Evolutionary conservation across 768 basidiomycete genomes (phyloP).

Genomic region (Tephrocybe rancida): DNA sequence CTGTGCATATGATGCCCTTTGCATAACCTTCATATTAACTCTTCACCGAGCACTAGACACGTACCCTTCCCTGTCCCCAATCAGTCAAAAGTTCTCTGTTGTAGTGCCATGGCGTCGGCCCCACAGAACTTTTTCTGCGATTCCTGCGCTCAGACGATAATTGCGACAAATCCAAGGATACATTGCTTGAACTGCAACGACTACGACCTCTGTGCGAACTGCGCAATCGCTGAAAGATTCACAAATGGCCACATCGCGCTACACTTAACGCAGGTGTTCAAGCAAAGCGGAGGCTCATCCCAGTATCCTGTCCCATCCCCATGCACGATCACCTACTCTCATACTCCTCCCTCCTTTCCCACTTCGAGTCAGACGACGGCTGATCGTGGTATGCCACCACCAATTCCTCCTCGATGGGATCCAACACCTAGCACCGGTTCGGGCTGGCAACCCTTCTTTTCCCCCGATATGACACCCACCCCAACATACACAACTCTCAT

Average conservation of each 20-base stretch:
- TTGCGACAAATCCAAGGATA: slow-evolving; percentile 7
- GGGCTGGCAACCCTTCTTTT: slow-evolving; percentile 17
- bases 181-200: slow-evolving; percentile 12
- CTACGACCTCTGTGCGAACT: slow-evolving; percentile 15
- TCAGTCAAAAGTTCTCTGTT: neutral
- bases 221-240: slow-evolving; percentile 12
- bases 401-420: neutral
- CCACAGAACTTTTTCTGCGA: slow-evolving; percentile 10
- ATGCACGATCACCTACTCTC: slow-evolving; percentile 6
- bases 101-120: neutral
- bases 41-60: too few species aligned
- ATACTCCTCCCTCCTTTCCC: neutral
- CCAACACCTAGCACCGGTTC: neutral
- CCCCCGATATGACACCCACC: slow-evolving; percentile 12
- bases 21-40: too few species aligned
- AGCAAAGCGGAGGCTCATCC: slow-evolving; percentile 9
- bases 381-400: neutral
- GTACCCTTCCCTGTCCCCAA: too few species aligned
- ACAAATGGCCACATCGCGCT: slow-evolving; percentile 5
- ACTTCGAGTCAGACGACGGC: neutral
- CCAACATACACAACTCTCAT: slow-evolving; percentile 12
- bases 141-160: slow-evolving; percentile 11
- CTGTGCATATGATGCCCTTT: too few species aligned
- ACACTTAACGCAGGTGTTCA: slow-evolving; percentile 14
- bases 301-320: slow-evolving; percentile 6